Evolutionary conservation across 306 rosid genomes (phyloP), one percentile per base, ranked within the genome.

Genomic region (Cucurbita argyrosperma): DNA sequence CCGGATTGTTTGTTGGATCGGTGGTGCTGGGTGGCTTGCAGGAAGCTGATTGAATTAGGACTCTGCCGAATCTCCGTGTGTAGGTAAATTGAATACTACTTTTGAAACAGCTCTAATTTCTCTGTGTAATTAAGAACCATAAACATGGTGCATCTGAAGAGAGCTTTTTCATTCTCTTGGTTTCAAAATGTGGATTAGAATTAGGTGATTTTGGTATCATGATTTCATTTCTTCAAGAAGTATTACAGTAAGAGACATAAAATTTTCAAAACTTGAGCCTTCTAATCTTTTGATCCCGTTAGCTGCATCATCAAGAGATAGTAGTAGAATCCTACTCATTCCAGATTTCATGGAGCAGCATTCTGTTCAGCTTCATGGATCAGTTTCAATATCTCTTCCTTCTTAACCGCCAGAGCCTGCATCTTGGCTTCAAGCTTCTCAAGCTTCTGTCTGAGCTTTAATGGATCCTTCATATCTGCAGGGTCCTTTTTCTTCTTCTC

Each of bases 21-120:
- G 79, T 89, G 80, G 90, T 90, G 0, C 81, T 93, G 40, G 97
- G 64, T 47, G 94, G 97, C 37, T 85, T 93, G 68, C 98, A 93
- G 74, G 98, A 93, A 73, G 91, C 97, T 10, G 98, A 93, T 76
- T 91, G 81, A 91, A 9, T 50, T 50, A 60, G 5, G 47, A 30
- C 35, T 30, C 35, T 30, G 35, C 35, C 35, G 35, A 3, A 30
- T 30, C 35, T 30, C 35, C 35, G n/a, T 0, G 7, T 37, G 8
- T 15, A 38, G 18, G 69, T 62, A 45, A 52, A 52, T 52, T 52
- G 57, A 62, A 38, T 38, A 62, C 7, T 37, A 8, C 69, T 62
- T 38, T 62, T 66, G 14, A 3, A 21, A 13, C 7, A 46, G 21
- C 23, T 67, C 21, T 18, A 68, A 30, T n/a, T 35, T 46, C 5